Conservation (phyloP, 768 basidiomycete genomes). For the Exidia glandulosa region DNA sequence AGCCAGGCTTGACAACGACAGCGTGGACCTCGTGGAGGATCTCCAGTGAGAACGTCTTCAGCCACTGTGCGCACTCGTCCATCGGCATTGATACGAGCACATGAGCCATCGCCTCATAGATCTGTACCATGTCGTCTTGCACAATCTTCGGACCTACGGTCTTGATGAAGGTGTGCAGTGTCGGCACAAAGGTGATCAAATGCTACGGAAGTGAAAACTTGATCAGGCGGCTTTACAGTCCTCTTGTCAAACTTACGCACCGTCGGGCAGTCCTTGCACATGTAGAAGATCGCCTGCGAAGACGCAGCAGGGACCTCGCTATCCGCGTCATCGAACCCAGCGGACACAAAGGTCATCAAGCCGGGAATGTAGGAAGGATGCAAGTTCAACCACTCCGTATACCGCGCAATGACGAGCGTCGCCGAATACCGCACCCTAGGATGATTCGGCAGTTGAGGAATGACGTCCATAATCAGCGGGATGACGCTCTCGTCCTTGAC, state of each 20-base stretch:
- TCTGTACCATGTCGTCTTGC: constrained; percentile 82
- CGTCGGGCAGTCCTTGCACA: constrained; percentile 93
- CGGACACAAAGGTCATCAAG: constrained; percentile 84
- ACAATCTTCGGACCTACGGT: constrained; percentile 67
- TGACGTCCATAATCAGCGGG: constrained; percentile 93
- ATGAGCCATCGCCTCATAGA: constrained; percentile 92
- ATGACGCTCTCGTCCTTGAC: constrained; percentile 69
- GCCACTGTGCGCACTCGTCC: constrained; percentile 72
- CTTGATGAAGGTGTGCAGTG: constrained; percentile 78
- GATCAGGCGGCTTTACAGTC: neutral
- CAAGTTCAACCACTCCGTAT: constrained; percentile 90
- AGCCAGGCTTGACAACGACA: constrained; percentile 39
- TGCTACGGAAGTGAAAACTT: constrained; percentile 41
- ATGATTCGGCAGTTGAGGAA: constrained; percentile 81
- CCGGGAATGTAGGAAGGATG: constrained; percentile 80
- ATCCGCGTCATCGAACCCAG: constrained; percentile 76
- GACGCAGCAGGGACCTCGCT: constrained; percentile 84
- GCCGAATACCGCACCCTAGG: constrained; percentile 92
- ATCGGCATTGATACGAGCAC: constrained; percentile 93
- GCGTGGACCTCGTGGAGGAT: constrained; percentile 69
- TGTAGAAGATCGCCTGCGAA: constrained; percentile 89
- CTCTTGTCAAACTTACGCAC: constrained; percentile 26
- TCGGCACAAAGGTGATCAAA: constrained; percentile 82
- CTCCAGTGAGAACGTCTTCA: constrained; percentile 79
- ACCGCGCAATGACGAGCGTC: constrained; percentile 86